Percentiles rank a stretch among this genome's conserved stretches.
Conservation (phyloP, 2,329 filamentous ascomycete genomes). For the Aspergillus fischeri region DNA sequence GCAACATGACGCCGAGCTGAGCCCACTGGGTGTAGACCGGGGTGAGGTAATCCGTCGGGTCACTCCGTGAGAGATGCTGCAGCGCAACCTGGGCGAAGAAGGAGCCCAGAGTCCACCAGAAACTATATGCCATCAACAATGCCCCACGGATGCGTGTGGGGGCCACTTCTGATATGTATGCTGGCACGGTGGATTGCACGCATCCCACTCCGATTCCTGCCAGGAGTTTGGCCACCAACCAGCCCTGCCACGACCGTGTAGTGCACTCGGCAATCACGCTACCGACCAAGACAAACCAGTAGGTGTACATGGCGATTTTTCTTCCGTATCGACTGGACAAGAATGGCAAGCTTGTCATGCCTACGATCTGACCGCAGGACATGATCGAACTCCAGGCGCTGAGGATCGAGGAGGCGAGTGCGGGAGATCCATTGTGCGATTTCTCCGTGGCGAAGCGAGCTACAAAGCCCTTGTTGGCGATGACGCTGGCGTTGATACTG, state of each 20-base stretch:
- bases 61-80: constrained; percentile 1
- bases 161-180: constrained; percentile 7
- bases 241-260: not conserved
- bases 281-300: constrained; percentile 4
- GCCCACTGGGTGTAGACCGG: constrained; percentile 9
- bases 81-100: constrained; percentile 9
- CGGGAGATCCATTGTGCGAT: not conserved
- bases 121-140: constrained; percentile 9
- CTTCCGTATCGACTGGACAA: constrained; percentile 8
- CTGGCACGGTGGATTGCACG: constrained; percentile 4
- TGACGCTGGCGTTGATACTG: constrained; percentile 9
- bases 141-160: constrained; percentile 6
- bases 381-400: constrained; percentile 10
- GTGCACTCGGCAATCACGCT: constrained; percentile 5
- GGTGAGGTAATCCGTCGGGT: not conserved
- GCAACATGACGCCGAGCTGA: constrained; percentile 4
- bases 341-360: constrained; percentile 8
- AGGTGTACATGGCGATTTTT: constrained; percentile 5
- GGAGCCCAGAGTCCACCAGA: constrained; percentile 8
- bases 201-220: constrained; percentile 5
- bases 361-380: constrained; percentile 8
- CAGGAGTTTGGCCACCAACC: constrained; percentile 6
- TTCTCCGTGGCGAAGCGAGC: constrained; percentile 5
- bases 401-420: constrained; percentile 8
- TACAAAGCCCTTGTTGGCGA: constrained; percentile 11